phyloP scores from a whole-genome alignment of 805 yeast species.

The Saccharomyces eubayanus region DNA sequence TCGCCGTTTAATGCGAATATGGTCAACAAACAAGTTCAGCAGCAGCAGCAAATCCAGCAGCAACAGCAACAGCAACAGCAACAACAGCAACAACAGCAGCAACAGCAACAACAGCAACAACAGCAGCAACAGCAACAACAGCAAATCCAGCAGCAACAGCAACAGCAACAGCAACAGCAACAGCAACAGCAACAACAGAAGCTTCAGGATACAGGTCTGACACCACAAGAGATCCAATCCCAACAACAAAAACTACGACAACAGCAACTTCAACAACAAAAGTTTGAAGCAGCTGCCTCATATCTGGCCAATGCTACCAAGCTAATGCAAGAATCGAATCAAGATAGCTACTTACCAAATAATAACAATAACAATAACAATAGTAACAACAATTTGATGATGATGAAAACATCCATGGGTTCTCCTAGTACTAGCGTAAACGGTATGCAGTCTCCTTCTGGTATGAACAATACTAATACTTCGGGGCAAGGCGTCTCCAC shows the following conservation, averaged over 20 bases:
- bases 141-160: constrained; percentile 1
- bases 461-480: not conserved
- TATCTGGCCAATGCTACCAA: constrained; percentile 28
- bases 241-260: constrained; percentile 30
- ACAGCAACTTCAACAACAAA: constrained; percentile 29
- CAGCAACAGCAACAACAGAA: constrained; percentile 1
- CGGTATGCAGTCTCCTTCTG: not conserved
- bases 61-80: constrained; percentile 1
- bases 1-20: not conserved
- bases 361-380: not conserved
- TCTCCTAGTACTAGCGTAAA: not conserved
- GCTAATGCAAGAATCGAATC: constrained; percentile 18
- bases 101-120: not conserved
- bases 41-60: constrained; percentile 6
- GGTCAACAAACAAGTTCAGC: not conserved
- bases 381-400: not conserved
- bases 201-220: constrained; percentile 21
- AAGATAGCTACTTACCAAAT: constrained; percentile 4
- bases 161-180: constrained; percentile 1
- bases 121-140: constrained; percentile 1
- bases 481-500: constrained; percentile 8
- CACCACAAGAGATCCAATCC: constrained; percentile 29
- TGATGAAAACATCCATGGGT: not conserved
- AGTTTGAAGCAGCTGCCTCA: constrained; percentile 29
- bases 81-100: constrained; percentile 1